Conservation (phyloP, 2,329 filamentous ascomycete species). For the Diaporthe citri region DNA sequence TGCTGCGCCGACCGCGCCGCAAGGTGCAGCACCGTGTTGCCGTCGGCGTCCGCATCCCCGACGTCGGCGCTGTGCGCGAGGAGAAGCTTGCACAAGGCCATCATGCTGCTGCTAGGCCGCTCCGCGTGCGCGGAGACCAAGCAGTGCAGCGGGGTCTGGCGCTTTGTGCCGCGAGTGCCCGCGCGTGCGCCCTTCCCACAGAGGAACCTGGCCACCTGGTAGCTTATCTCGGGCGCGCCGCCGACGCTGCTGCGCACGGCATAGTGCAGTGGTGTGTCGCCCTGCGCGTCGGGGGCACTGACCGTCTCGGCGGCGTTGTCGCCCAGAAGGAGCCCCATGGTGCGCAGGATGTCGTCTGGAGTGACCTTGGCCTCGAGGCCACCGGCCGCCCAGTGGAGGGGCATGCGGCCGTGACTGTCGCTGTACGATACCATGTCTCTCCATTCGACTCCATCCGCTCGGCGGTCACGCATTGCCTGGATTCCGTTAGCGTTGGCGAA, state of each 20-base stretch:
- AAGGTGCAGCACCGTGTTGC: slow-evolving; percentile 45
- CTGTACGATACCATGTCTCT: background rate
- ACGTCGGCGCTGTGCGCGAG: slow-evolving; percentile 41
- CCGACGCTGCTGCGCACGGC: slow-evolving; percentile 42
- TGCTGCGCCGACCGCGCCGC: slow-evolving; percentile 43
- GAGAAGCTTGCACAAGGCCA: slow-evolving; percentile 45
- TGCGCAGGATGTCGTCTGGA: background rate
- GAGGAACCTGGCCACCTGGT: slow-evolving; percentile 42
- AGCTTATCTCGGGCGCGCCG: background rate
- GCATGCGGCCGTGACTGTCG: slow-evolving; percentile 1
- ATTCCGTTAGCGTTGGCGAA: background rate
- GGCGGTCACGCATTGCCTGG: background rate
- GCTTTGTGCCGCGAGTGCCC: slow-evolving; percentile 38
- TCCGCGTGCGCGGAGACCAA: slow-evolving; percentile 57
- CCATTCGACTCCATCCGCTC: background rate
- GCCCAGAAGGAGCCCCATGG: slow-evolving; percentile 1
- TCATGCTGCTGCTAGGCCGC: slow-evolving; percentile 50
- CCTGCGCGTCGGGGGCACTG: slow-evolving; percentile 40
- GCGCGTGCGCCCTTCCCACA: slow-evolving; percentile 44
- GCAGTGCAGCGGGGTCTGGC: slow-evolving; percentile 43
- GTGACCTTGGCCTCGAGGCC: background rate
- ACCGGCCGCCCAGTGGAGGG: slow-evolving; percentile 16
- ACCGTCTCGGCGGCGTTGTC: background rate
- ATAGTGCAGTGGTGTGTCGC: slow-evolving; percentile 43
- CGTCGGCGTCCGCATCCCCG: slow-evolving; percentile 37